phyloP scores from a whole-genome alignment of 2,329 filamentous ascomycete genomes.

The Epichloe hybrida region DNA sequence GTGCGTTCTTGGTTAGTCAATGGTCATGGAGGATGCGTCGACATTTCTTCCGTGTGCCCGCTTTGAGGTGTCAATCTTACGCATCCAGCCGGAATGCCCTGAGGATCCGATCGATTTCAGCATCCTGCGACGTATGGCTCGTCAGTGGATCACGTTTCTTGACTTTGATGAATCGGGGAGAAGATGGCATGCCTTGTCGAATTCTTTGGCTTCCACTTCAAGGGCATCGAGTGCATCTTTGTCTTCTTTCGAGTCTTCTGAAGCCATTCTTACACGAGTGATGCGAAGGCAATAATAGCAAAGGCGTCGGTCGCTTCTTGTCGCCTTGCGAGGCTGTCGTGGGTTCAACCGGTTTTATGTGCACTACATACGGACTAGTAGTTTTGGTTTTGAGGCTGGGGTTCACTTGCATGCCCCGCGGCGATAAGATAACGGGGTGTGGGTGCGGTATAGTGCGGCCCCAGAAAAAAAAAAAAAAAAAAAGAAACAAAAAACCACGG shows the following conservation, averaged over 20 bases:
- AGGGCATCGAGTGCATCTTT: conserved; percentile 68
- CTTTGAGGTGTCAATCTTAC: conserved; percentile 15
- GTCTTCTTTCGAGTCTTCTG: conserved; percentile 37
- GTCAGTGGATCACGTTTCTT: conserved; percentile 9
- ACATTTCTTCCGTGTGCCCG: background rate
- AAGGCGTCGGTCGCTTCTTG: background rate
- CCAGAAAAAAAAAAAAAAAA: background rate
- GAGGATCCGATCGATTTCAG: conserved; percentile 88
- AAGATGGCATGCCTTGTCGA: conserved; percentile 61
- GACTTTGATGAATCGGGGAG: background rate
- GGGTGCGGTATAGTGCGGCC: too few species aligned
- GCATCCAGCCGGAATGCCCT: conserved; percentile 68
- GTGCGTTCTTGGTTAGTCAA: background rate
- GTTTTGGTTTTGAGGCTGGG: background rate
- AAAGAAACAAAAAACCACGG: background rate
- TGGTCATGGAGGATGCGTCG: background rate
- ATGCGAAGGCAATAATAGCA: background rate
- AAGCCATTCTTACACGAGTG: conserved; percentile 16
- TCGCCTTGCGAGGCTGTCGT: background rate
- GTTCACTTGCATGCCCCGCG: conserved; percentile 15
- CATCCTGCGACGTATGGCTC: conserved; percentile 46
- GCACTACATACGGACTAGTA: too few species aligned
- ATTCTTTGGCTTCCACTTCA: conserved; percentile 76
- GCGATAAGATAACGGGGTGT: conserved; percentile 25
- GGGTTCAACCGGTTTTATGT: background rate